Base-by-base conservation (phyloP, 2,329 filamentous ascomycete species). In the Sarocladiaceae sp. region DNA sequence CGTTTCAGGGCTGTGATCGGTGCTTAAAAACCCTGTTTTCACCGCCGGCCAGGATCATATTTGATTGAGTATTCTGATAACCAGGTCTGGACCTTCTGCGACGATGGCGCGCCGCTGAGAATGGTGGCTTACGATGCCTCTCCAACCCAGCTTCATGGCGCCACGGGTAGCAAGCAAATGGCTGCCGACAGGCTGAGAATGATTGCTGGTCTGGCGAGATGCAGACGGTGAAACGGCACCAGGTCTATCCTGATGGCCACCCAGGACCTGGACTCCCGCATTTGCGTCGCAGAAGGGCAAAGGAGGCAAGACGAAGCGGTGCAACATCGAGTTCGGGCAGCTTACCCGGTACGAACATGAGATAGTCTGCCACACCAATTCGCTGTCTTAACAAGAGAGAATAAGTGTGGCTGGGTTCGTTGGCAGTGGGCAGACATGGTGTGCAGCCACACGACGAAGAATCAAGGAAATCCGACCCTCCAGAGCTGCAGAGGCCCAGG, bases 291-390 rank as follows among this genome's bases (percentile, higher is more conserved):
- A n/a, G n/a, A n/a, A n/a, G n/a, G n/a, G n/a, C n/a, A n/a, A n/a
- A n/a, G n/a, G n/a, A n/a, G n/a, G n/a, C 34, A 39, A 24, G 6
- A 13, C 9, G 20, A 39, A 39, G 20, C 34, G 34, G 26, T n/a
- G 20, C 34, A 39, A 26, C 34, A 19, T 24, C 34, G 13, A 18
- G 6, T 4, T 19, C 34, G 4, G 20, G 18, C 20, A n/a, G 20
- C 23, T 29, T 29, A 29, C 37, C 37, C 37, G 37, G 23, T 11
- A 41, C n/a, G n/a, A n/a, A n/a, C n/a, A n/a, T n/a, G n/a, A n/a
- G n/a, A n/a, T n/a, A n/a, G n/a, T n/a, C n/a, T n/a, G n/a, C n/a
- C n/a, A n/a, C n/a, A n/a, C n/a, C n/a, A n/a, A n/a, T n/a, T n/a
- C n/a, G n/a, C n/a, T n/a, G n/a, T n/a, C n/a, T n/a, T n/a, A n/a